These are phyloP conservation scores for Pleodorina starrii DNA, from an alignment of 139 green algal genomes.

Conservation along the genomic window DNA sequence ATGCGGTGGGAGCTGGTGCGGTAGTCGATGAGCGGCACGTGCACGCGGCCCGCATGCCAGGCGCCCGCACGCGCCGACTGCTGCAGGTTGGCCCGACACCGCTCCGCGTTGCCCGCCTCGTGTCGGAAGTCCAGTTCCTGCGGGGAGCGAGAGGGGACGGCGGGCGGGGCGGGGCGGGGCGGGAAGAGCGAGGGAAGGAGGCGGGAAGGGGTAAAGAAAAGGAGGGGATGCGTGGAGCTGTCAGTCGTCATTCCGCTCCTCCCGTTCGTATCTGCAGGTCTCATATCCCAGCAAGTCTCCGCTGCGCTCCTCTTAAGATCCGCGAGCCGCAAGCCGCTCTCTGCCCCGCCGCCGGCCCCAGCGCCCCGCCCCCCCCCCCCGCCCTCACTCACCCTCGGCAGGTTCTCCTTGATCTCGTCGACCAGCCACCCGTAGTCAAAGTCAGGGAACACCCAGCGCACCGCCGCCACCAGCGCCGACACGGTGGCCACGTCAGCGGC, in stretches of 20 bases:
- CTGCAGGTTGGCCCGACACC: constrained; percentile 78
- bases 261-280: no score
- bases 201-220: no score
- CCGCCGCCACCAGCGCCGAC: constrained; percentile 76
- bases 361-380: no score
- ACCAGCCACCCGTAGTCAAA: constrained; percentile 92
- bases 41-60: constrained; percentile 61
- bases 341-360: no score
- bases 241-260: no score
- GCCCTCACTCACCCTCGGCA: constrained; percentile 66
- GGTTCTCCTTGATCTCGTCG: constrained; percentile 86
- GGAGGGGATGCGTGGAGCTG: no score
- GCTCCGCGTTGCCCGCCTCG: constrained; percentile 82
- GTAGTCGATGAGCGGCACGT: constrained; percentile 73
- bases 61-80: constrained; percentile 33
- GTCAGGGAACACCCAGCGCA: constrained; percentile 61
- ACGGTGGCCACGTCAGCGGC: constrained; percentile 89
- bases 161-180: no score
- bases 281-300: no score
- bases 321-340: no score
- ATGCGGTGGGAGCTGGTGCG: constrained; percentile 70
- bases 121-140: constrained; percentile 86
- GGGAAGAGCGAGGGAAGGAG: no score
- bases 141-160: background rate
- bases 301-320: no score